phyloP scores from a whole-genome alignment of 73 alveolate genomes.

The Paramecium octaurelia region DNA sequence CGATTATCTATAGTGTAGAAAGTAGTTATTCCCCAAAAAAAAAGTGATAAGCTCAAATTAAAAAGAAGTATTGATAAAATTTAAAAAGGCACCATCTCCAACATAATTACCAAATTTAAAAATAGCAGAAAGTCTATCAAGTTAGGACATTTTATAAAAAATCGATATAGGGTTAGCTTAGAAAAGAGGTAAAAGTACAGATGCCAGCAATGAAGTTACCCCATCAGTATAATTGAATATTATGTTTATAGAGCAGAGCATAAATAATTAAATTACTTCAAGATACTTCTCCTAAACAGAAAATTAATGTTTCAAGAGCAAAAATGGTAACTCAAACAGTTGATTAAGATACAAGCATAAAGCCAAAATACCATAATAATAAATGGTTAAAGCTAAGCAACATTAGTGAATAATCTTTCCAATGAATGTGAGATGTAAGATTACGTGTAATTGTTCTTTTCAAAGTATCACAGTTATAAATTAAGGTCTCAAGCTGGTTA shows the following conservation, averaged over 20 bases:
- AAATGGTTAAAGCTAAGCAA: not conserved
- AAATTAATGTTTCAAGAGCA: not conserved
- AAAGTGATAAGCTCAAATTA: not conserved
- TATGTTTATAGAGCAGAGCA: not conserved
- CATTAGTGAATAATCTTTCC: not conserved
- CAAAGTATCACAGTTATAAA: not conserved
- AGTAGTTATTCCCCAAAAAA: constrained; percentile 41
- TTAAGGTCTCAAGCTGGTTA: not conserved
- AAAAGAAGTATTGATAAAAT: not conserved
- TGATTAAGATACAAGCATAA: not conserved
- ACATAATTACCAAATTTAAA: constrained; percentile 43
- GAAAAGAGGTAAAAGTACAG: constrained; percentile 26
- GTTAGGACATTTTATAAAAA: not conserved
- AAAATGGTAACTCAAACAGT: not conserved
- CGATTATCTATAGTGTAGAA: not conserved
- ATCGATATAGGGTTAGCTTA: not conserved
- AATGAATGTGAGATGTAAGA: not conserved
- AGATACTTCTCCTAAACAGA: constrained; percentile 6
- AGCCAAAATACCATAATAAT: not conserved
- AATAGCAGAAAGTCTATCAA: not conserved
- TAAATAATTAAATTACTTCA: not conserved
- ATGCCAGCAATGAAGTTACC: not conserved
- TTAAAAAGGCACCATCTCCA: not conserved
- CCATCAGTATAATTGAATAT: not conserved
- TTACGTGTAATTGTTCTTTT: not conserved